Evolutionary conservation across 2,329 filamentous ascomycete species (phyloP).

Genomic region (Acephala macrosclerotiorum): DNA sequence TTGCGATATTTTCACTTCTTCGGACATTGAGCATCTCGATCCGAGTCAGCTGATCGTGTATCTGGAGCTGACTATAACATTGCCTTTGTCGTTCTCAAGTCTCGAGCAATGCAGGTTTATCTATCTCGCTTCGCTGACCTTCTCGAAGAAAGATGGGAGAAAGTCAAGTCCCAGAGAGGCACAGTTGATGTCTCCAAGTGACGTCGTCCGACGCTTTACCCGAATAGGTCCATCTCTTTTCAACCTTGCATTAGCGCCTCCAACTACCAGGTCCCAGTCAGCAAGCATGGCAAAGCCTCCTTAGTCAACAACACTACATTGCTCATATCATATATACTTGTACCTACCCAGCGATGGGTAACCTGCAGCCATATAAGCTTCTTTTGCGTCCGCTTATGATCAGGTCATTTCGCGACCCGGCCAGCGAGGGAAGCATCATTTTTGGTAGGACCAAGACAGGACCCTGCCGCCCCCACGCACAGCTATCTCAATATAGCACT

Average conservation of each 20-base stretch:
- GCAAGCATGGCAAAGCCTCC: neutral
- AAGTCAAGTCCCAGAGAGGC: neutral
- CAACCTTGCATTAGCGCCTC: neutral
- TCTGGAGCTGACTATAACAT: too few species aligned
- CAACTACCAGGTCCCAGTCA: neutral
- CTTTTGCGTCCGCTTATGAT: constrained; percentile 1
- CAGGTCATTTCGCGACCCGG: neutral
- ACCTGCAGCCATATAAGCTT: constrained; percentile 1
- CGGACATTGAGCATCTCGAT: too few species aligned
- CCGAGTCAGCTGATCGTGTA: too few species aligned
- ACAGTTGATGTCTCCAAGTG: neutral
- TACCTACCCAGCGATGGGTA: neutral
- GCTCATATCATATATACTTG: neutral
- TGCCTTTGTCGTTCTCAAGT: too few species aligned
- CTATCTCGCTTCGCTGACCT: too few species aligned
- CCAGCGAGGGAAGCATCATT: neutral
- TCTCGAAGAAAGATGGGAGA: too few species aligned
- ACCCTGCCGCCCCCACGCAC: neutral
- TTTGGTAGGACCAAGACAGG: neutral
- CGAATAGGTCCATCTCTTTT: constrained; percentile 4
- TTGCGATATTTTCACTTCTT: too few species aligned
- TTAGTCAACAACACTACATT: neutral
- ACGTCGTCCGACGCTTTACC: neutral
- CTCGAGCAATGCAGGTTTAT: too few species aligned
- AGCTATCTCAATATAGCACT: neutral